phyloP scores from a whole-genome alignment of 768 basidiomycete genomes.

The Tulasnella sp. region DNA sequence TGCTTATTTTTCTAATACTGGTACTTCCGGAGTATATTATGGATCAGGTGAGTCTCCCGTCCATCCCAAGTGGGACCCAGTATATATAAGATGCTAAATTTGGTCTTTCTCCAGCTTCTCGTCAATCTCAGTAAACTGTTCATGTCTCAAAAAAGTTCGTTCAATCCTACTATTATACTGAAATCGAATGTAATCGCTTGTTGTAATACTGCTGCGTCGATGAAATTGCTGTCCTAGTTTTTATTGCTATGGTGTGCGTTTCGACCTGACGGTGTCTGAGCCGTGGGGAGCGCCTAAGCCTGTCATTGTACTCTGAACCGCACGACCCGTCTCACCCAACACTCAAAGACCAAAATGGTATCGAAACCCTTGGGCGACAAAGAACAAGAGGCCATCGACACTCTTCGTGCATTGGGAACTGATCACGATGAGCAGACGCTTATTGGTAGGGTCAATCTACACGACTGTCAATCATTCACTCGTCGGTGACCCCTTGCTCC shows the following conservation, averaged over 20 bases:
- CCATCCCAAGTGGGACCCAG: not conserved
- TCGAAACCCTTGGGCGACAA: not conserved
- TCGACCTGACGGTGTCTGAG: not conserved
- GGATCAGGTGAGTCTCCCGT: not conserved
- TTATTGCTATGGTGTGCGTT: not conserved
- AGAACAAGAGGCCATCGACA: not conserved
- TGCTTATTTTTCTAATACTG: not conserved
- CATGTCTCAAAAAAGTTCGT: not conserved
- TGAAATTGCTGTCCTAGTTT: not conserved
- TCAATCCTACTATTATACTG: not conserved
- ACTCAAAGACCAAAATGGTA: not conserved
- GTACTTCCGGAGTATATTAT: not conserved
- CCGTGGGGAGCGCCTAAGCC: not conserved
- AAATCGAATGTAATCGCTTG: not conserved
- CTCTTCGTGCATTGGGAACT: not conserved
- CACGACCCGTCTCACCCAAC: not conserved
- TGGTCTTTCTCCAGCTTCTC: not conserved
- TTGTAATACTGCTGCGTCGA: not conserved
- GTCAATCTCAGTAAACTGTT: not conserved
- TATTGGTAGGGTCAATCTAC: not conserved
- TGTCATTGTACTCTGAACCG: not conserved
- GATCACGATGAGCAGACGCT: slow-evolving; percentile 4
- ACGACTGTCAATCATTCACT: not conserved
- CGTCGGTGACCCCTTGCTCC: not conserved
- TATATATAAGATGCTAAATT: not conserved